Conservation (phyloP, 2,329 filamentous ascomycete genomes). For the Xylaria sp. region DNA sequence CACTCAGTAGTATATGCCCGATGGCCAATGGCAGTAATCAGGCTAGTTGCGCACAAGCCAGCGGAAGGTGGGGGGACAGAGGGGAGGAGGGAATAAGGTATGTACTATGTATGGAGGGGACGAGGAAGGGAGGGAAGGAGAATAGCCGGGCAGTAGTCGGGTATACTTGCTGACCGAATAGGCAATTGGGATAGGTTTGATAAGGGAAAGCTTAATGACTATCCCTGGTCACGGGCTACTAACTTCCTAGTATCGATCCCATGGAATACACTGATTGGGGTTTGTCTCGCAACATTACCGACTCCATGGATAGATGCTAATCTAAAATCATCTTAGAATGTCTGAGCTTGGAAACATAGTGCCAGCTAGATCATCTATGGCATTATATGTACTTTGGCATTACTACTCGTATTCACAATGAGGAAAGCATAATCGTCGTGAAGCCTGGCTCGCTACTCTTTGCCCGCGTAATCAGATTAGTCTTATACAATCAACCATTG, state of each 20-base stretch:
- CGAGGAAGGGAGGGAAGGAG: background rate
- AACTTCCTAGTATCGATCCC: background rate
- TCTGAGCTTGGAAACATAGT: background rate
- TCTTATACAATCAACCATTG: constrained; percentile 45
- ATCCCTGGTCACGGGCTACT: background rate
- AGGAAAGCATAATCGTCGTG: constrained; percentile 46
- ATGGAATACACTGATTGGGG: background rate
- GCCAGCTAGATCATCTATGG: constrained; percentile 3
- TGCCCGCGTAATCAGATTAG: constrained; percentile 41
- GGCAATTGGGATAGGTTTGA: background rate
- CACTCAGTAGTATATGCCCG: background rate
- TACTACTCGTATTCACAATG: constrained; percentile 47
- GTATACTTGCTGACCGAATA: too few relatives aligned
- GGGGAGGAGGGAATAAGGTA: background rate
- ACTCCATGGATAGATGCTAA: background rate
- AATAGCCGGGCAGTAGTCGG: too few relatives aligned
- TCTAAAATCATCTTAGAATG: background rate
- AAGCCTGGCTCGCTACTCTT: constrained; percentile 44
- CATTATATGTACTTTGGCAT: constrained; percentile 41
- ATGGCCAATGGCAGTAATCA: background rate
- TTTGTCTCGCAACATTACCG: background rate
- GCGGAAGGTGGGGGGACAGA: background rate
- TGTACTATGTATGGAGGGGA: too few relatives aligned
- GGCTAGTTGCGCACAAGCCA: background rate
- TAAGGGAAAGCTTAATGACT: background rate